Conservation (phyloP, 2,329 filamentous ascomycete genomes). For the Arthroderma sp. region DNA sequence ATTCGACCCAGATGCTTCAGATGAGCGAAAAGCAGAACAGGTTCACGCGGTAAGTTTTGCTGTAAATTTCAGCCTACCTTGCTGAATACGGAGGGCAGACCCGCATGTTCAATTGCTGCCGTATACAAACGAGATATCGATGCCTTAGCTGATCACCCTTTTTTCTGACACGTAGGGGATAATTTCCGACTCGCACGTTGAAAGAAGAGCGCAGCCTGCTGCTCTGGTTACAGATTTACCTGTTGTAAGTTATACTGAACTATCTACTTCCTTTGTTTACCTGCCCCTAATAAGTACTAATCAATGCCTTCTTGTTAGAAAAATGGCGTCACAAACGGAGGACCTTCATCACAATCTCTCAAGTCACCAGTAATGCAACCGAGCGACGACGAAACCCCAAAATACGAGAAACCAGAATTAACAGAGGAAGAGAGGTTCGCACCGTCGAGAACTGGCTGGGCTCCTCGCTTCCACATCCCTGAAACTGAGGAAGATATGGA, state of each 20-base stretch:
- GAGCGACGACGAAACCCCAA: conserved; percentile 32
- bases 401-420: conserved; percentile 36
- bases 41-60: conserved; percentile 53
- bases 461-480: conserved; percentile 59
- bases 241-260: too few species aligned
- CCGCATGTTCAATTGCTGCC: background rate
- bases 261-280: too few species aligned
- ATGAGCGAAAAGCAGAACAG: conserved; percentile 73
- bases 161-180: conserved; percentile 6
- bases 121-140: background rate
- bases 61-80: too few species aligned
- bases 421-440: conserved; percentile 44
- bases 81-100: background rate
- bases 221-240: conserved; percentile 56
- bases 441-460: conserved; percentile 65
- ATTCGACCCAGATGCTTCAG: conserved; percentile 74
- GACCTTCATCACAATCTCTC: conserved; percentile 36
- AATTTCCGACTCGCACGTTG: conserved; percentile 42
- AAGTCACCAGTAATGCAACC: conserved; percentile 40
- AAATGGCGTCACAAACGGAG: conserved; percentile 42
- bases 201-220: conserved; percentile 27
- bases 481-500: conserved; percentile 40
- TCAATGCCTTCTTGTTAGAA: too few species aligned
- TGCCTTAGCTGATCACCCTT: background rate
- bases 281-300: too few species aligned